Evolutionary conservation across 148 eudicot genomes (phyloP).

Genomic region (Nyssa sinensis): DNA sequence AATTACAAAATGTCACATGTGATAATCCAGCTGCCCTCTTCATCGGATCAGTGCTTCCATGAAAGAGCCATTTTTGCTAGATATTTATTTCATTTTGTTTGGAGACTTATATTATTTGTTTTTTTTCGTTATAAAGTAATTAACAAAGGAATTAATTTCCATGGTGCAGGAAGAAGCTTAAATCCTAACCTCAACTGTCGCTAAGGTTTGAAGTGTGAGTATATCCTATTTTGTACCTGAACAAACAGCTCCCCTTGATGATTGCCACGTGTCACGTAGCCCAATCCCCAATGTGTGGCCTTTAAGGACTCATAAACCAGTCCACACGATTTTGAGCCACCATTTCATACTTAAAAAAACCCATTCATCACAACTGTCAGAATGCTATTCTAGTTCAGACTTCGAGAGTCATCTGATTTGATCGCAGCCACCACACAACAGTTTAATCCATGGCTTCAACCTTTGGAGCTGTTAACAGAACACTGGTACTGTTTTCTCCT

Average conservation of each 20-base stretch:
- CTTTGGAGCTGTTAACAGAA: constrained; percentile 18
- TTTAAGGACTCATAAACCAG: not conserved
- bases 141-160: not conserved
- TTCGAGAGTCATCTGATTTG: not conserved
- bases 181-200: constrained; percentile 2
- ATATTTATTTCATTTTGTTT: too few relatives aligned
- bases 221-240: constrained; percentile 2
- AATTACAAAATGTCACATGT: too few relatives aligned
- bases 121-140: not conserved
- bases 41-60: too few relatives aligned
- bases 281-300: constrained; percentile 14
- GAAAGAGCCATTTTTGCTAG: too few relatives aligned
- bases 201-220: not conserved
- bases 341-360: not conserved
- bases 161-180: constrained; percentile 6
- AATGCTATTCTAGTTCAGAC: too few relatives aligned
- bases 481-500: constrained; percentile 12
- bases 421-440: not conserved
- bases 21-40: too few relatives aligned
- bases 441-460: constrained; percentile 24
- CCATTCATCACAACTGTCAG: not conserved
- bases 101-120: not conserved
- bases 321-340: not conserved
- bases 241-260: constrained; percentile 2
- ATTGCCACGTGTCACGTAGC: not conserved